Conservation (phyloP, 768 basidiomycete species). For the Suillus fuscotomentosus region DNA sequence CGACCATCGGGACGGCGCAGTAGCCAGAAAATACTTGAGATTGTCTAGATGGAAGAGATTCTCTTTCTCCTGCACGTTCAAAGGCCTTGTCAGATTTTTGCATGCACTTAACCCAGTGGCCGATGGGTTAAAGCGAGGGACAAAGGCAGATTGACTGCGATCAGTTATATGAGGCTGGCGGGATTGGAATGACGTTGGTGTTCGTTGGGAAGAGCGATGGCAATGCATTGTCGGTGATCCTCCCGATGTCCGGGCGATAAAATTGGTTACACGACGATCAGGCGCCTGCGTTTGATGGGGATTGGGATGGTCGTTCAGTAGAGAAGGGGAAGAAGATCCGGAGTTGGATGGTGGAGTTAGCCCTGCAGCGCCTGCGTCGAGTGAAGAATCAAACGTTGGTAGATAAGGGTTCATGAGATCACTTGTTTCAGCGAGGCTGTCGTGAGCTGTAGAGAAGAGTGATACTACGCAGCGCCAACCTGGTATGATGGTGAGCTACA, state of each 20-base stretch:
- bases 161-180: background rate
- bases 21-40: slow-evolving; percentile 88
- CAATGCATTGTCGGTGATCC: background rate
- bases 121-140: slow-evolving; percentile 14
- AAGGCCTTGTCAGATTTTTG: slow-evolving; percentile 40
- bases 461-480: background rate
- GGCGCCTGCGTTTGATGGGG: background rate
- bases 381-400: background rate
- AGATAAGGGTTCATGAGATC: background rate
- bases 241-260: background rate
- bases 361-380: background rate
- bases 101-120: slow-evolving; percentile 26
- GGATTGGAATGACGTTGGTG: background rate
- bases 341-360: background rate
- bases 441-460: background rate
- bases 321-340: slow-evolving; percentile 1
- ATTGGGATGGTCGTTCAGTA: background rate
- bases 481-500: background rate
- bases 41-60: slow-evolving; percentile 73
- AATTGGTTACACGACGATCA: background rate
- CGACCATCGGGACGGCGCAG: slow-evolving; percentile 76
- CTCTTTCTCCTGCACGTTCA: slow-evolving; percentile 65
- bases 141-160: slow-evolving; percentile 5
- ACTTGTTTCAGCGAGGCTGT: background rate
- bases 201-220: background rate